Conservation (phyloP, 495 filamentous ascomycete species). For the Aspergillus bridgeri region DNA sequence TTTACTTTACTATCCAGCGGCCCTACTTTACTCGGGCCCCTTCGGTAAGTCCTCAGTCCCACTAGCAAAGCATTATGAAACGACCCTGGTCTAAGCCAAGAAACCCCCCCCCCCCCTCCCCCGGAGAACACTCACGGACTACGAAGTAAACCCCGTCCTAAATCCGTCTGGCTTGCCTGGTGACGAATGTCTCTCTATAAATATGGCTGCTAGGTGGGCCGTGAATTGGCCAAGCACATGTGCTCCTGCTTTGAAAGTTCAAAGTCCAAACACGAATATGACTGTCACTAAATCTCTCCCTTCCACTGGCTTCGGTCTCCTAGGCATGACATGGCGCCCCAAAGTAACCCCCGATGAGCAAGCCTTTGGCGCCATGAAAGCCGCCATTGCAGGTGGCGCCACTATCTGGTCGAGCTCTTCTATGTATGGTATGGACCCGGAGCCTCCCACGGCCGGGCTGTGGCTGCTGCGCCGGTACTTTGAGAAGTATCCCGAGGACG, state of each 20-base stretch:
- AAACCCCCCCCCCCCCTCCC: neutral
- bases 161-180: neutral
- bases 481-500: constrained; percentile 2
- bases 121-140: neutral
- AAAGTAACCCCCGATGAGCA: constrained; percentile 1
- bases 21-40: too few species aligned
- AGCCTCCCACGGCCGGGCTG: constrained; percentile 1
- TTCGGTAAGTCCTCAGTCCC: too few species aligned
- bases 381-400: neutral
- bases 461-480: constrained; percentile 1
- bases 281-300: neutral
- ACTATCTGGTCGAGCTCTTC: constrained; percentile 1
- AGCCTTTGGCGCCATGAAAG: constrained; percentile 2
- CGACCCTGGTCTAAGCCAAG: neutral
- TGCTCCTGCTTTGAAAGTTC: neutral
- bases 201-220: neutral
- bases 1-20: too few species aligned
- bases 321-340: constrained; percentile 1
- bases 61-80: too few species aligned
- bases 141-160: neutral
- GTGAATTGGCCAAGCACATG: too few species aligned
- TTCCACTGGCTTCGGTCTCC: neutral
- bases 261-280: neutral
- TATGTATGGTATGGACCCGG: constrained; percentile 1
- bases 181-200: neutral